Base-by-base conservation (phyloP, 1,284 basidiomycete species). In the Rhodotorula sp. region DNA sequence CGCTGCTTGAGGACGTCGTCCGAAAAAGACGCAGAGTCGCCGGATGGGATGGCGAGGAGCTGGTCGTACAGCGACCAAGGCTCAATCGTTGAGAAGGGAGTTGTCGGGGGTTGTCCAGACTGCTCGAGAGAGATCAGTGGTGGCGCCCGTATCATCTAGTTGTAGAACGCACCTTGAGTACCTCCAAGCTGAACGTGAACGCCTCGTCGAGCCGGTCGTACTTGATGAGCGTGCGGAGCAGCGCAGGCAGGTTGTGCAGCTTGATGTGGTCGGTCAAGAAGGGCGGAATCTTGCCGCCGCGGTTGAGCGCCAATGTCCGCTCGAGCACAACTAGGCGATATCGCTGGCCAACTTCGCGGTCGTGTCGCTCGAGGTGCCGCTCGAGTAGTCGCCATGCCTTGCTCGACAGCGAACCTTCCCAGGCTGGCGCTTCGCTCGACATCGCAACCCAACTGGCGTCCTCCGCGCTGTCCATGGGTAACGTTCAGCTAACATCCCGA, bases 301-400 rank as follows among this genome's bases (percentile, higher is more conserved):
- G 82, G 74, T 90, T 88, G 66, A 86, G 81, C 51, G 85, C 85
- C 69, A 94, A 81, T 29, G 94, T 85, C 15, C 86, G 88, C 79
- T 94, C 91, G 57, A 93, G 82, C 19, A 89, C 86, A 51, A 78
- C 75, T 19, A 77, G 69, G 15, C 86, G 85, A 76, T 90, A 89
- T 61, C 85, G 85, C 79, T 95, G 94, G n/a, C 71, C 70, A 67
- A 84, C 84, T 76, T 90, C 79, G n/a, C 84, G 83, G 79, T 96
- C 93, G 77, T 94, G 86, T 60, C 89, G 86, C 66, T 87, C 85
- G 64, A 98, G 83, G 32, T 89, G 86, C 74, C 88, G 84, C 71
- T 90, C 89, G 59, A 99, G 85, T 79, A 93, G 94, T 76, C 90
- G 85, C 90, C 94, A 93, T 3, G 90, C 93, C 68, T 91, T 86